phyloP scores from a whole-genome alignment of 1,139 yeast genomes.

The Arxiozyma heterogenica region DNA sequence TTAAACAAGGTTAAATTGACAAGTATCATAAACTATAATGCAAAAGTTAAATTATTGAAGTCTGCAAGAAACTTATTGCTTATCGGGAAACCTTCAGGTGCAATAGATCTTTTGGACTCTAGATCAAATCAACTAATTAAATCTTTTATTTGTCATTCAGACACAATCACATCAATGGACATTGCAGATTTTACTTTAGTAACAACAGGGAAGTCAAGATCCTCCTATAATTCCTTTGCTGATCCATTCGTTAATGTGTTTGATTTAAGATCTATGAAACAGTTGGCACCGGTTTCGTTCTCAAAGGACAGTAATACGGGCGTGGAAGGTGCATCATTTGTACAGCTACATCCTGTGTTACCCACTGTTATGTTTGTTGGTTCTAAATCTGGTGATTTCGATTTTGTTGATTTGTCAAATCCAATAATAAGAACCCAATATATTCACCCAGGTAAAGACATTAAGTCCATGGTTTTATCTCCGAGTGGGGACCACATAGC shows the following conservation, averaged over 20 bases:
- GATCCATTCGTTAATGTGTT: constrained; percentile 82
- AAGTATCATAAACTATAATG: constrained; percentile 33
- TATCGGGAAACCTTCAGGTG: constrained; percentile 60
- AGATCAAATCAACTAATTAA: constrained; percentile 45
- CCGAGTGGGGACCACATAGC: constrained; percentile 74
- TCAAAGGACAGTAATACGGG: constrained; percentile 28
- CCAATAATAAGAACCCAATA: constrained; percentile 57
- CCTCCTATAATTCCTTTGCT: constrained; percentile 43
- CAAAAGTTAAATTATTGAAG: constrained; percentile 35
- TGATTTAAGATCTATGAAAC: constrained; percentile 66
- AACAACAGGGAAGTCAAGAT: constrained; percentile 70
- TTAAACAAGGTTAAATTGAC: constrained; percentile 38
- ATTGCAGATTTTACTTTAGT: constrained; percentile 67
- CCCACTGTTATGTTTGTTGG: constrained; percentile 72
- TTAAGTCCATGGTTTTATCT: constrained; percentile 57
- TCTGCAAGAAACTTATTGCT: constrained; percentile 43
- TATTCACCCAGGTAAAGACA: constrained; percentile 44
- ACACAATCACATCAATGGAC: constrained; percentile 69
- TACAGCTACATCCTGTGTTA: constrained; percentile 75
- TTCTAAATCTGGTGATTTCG: constrained; percentile 72
- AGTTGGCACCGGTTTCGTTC: constrained; percentile 75
- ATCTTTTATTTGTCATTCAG: constrained; percentile 63
- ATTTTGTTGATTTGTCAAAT: constrained; percentile 73
- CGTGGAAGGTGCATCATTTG: constrained; percentile 83
- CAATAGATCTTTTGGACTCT: constrained; percentile 72